Base-by-base conservation (phyloP, 148 eudicot species). In the Camellia granthamiana region DNA sequence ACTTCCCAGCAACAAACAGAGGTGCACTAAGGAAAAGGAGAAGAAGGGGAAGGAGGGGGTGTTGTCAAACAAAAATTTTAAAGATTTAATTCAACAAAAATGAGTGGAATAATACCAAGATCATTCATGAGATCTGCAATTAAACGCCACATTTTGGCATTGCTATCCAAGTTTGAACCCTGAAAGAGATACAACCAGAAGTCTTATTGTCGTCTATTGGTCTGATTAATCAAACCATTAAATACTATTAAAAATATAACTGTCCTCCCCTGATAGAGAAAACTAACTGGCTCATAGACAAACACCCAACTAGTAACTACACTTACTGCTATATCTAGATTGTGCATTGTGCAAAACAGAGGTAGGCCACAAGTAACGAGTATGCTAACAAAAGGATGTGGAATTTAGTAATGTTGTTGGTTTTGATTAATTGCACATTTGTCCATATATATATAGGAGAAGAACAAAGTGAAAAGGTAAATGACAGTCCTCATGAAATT, bases 71-170 rank as follows among this genome's bases (percentile, higher is more conserved):
- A 72, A 23, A 55, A 6, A 3, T 38, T 52, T 19, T 16, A 72
- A 73, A 47, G 79, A 65, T 38, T 61, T 51, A 80, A 64, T 60
- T 4, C 63, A 62, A 59, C 11, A 77, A 63, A 65, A 83, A 46
- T 69, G 72, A 77, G 67, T 10, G 59, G 80, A 72, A 55, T 21
- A 75, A 66, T 96, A 96, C 99, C 99, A 84, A 96, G 95, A 85
- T 96, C 99, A 84, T 96, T 96, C 99, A 96, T 94, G 83, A 96
- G 84, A 91, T 96, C 99, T 44, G 99, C 99, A 78, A 96, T 92
- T 88, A 96, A 88, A 83, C 99, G 99, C 99, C 99, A 96, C 97
- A 90, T 92, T 88, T 96, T 96, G 73, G 99, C 95, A 85, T 96
- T 85, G 91, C 92, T 91, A 83, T 96, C 99, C 88, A 96, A 84